Evolutionary conservation across 192 early-diverging fungal species (phyloP).

Genomic region (Entomortierella parvispora): DNA sequence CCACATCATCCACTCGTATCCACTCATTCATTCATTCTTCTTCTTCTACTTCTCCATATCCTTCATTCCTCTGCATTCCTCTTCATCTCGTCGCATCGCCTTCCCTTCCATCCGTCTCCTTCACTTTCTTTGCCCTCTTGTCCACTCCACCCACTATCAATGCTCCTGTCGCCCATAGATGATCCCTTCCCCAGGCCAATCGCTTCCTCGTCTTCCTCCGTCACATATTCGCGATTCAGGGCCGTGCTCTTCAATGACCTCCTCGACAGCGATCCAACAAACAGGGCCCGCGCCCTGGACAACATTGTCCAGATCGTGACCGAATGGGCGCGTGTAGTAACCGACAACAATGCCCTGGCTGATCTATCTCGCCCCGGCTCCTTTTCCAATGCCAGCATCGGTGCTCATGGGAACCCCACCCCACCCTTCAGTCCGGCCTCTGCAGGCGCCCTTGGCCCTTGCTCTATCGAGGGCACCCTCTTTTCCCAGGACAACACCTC

Average conservation of each 20-base stretch:
- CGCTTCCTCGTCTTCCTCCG: conserved; percentile 31
- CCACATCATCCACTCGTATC: neutral
- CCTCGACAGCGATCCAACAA: conserved; percentile 32
- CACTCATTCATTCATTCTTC: neutral
- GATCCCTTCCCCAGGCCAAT: conserved; percentile 43
- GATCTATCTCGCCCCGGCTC: conserved; percentile 30
- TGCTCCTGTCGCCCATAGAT: conserved; percentile 55
- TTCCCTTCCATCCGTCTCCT: neutral
- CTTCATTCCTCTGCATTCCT: neutral
- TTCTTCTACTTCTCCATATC: conserved; percentile 2
- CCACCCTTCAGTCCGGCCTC: conserved; percentile 45
- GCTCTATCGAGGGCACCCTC: conserved; percentile 34
- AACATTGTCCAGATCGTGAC: conserved; percentile 52
- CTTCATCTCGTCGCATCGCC: neutral
- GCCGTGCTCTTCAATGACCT: conserved; percentile 51
- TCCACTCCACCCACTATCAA: neutral
- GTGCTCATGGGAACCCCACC: conserved; percentile 19
- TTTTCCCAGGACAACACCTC: conserved; percentile 3
- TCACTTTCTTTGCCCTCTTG: neutral
- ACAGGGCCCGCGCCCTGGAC: conserved; percentile 45
- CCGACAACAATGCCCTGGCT: conserved; percentile 39
- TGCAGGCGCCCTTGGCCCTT: neutral
- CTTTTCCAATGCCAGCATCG: conserved; percentile 10
- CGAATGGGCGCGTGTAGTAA: conserved; percentile 49
- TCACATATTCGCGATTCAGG: conserved; percentile 50